These are phyloP conservation scores for Solanum hybrid DNA, from an alignment of 305 asterid genomes.

Conservation along the genomic window DNA sequence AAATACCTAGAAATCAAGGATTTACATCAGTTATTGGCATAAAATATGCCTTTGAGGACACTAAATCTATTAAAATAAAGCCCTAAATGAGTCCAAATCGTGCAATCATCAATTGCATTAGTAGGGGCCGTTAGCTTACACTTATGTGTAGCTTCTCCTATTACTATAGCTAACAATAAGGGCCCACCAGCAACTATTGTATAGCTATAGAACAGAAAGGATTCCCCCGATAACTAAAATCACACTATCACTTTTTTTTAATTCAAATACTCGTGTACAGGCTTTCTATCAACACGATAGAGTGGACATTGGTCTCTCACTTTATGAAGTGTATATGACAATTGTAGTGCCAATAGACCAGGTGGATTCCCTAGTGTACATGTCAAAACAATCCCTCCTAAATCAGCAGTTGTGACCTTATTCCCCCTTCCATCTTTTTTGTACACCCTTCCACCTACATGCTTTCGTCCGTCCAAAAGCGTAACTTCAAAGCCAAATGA, in stretches of 20 bases:
- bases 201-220: conserved; percentile 83
- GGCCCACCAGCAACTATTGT: conserved; percentile 92
- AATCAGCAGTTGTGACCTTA: background rate
- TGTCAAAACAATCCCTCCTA: background rate
- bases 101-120: conserved; percentile 24
- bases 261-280: background rate
- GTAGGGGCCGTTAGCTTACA: conserved; percentile 63
- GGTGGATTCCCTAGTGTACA: background rate
- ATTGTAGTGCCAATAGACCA: background rate
- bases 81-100: too few species aligned
- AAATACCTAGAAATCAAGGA: too few species aligned
- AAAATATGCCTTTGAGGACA: too few species aligned
- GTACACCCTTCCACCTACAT: background rate
- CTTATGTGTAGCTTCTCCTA: conserved; percentile 89
- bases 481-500: background rate
- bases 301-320: background rate
- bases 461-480: background rate
- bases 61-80: too few species aligned
- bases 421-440: background rate
- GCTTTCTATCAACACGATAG: background rate
- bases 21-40: too few species aligned
- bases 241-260: background rate
- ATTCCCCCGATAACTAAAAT: conserved; percentile 52
- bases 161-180: conserved; percentile 79
- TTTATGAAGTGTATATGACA: background rate